Evolutionary conservation across 1,284 basidiomycete genomes (phyloP).

Genomic region (Paramarasmius palmivorus): DNA sequence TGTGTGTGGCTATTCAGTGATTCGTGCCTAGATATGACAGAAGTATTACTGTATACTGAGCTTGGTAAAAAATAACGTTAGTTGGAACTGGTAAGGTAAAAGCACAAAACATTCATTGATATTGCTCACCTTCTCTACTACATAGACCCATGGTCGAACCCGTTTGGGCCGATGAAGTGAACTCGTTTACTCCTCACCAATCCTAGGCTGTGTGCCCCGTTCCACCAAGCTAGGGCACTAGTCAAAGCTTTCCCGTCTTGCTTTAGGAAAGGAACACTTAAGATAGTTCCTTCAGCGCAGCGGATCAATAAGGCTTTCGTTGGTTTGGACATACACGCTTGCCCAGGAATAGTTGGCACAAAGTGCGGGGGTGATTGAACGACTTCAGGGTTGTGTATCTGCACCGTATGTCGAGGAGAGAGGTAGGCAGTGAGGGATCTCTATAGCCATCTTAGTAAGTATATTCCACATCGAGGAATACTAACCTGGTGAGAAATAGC

Average conservation of each 20-base stretch:
- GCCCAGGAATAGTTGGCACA: constrained; percentile 36
- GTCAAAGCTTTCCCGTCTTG: constrained; percentile 58
- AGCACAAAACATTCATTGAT: too few relatives aligned
- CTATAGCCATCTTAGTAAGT: too few relatives aligned
- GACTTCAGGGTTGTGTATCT: constrained; percentile 43
- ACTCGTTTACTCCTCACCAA: constrained; percentile 16
- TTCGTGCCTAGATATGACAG: too few relatives aligned
- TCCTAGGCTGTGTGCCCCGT: constrained; percentile 44
- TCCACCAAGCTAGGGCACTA: constrained; percentile 58
- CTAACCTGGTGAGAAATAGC: constrained; percentile 76
- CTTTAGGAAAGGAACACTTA: constrained; percentile 56
- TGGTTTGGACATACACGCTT: constrained; percentile 40
- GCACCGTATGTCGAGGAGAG: constrained; percentile 43
- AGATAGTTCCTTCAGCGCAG: constrained; percentile 47
- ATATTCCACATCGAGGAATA: too few relatives aligned
- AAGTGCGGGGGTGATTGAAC: constrained; percentile 18
- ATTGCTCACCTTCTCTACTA: too few relatives aligned
- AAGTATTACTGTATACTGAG: too few relatives aligned
- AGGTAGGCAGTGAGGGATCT: constrained; percentile 48
- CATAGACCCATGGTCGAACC: too few relatives aligned
- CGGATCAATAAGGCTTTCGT: constrained; percentile 43
- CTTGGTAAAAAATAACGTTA: too few relatives aligned
- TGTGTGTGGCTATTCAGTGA: too few relatives aligned
- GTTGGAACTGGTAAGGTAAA: too few relatives aligned
- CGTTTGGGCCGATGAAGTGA: neutral